Percentiles rank a stretch among this genome's conserved stretches.
phyloP scores from a whole-genome alignment of 257 asterid genomes.

The Lithospermum erythrorhizon region DNA sequence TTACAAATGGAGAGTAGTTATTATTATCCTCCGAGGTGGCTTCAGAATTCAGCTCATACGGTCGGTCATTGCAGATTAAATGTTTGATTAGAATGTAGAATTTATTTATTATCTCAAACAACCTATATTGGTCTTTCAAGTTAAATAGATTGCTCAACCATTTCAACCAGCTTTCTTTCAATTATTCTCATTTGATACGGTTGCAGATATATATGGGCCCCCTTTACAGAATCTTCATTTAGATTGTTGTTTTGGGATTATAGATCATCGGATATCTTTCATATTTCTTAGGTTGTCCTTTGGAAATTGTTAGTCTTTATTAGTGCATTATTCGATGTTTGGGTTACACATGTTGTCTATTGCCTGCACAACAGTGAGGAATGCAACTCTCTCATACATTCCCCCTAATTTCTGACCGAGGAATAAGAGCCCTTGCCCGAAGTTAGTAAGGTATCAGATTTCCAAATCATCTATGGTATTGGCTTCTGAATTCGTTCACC shows the following conservation, averaged over 20 bases:
- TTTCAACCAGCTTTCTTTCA: constrained; percentile 16
- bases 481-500: constrained; percentile 55
- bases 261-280: constrained; percentile 37
- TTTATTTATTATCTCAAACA: constrained; percentile 27
- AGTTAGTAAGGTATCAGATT: constrained; percentile 39
- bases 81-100: constrained; percentile 35
- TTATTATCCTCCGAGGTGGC: constrained; percentile 31
- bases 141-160: too few relatives aligned
- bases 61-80: constrained; percentile 44
- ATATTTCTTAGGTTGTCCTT: constrained; percentile 43
- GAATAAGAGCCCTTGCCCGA: constrained; percentile 32
- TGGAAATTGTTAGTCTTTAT: constrained; percentile 51
- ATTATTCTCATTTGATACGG: constrained; percentile 37
- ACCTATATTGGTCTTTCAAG: not conserved
- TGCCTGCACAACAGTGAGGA: constrained; percentile 33
- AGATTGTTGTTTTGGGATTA: constrained; percentile 52
- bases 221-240: constrained; percentile 31
- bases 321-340: constrained; percentile 49
- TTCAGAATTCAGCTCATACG: constrained; percentile 42
- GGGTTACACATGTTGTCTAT: constrained; percentile 42
- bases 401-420: constrained; percentile 41
- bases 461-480: constrained; percentile 37
- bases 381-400: constrained; percentile 50
- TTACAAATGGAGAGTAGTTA: constrained; percentile 20
- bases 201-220: constrained; percentile 30